Evolutionary conservation across 441 rosid species (phyloP).

Genomic region (Jatropha podagrica): DNA sequence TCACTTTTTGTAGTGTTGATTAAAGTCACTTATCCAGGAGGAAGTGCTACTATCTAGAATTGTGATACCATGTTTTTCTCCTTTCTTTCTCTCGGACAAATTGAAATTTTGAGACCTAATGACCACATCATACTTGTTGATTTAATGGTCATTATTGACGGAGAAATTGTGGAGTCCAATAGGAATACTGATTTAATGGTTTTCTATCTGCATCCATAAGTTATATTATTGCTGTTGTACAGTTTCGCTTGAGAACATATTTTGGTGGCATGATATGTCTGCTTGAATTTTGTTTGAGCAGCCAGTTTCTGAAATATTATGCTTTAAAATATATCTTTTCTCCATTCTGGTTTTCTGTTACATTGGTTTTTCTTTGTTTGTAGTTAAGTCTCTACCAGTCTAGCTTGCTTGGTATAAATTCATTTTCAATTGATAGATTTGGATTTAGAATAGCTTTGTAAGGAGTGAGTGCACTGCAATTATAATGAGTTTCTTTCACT

Average conservation of each 20-base stretch:
- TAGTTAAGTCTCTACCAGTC: too few relatives aligned
- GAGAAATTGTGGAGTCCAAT: not conserved
- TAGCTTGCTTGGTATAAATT: not conserved
- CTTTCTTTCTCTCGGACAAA: not conserved
- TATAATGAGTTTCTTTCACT: constrained; percentile 16
- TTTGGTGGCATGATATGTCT: too few relatives aligned
- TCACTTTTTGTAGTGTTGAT: not conserved
- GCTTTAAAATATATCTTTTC: too few relatives aligned
- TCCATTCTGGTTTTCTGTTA: too few relatives aligned
- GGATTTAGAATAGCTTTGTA: not conserved
- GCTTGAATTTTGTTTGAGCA: too few relatives aligned
- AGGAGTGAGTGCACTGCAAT: not conserved
- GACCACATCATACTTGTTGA: not conserved
- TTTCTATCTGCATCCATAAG: not conserved
- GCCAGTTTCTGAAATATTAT: too few relatives aligned
- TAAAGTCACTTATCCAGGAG: not conserved
- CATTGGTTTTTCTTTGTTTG: too few relatives aligned
- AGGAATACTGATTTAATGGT: not conserved
- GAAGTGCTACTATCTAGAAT: not conserved
- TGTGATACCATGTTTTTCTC: not conserved
- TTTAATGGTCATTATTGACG: not conserved
- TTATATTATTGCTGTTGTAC: not conserved
- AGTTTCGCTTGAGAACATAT: not conserved
- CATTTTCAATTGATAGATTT: not conserved
- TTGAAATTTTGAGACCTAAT: not conserved